Evolutionary conservation across 805 yeast species (phyloP), one percentile per base, ranked within the genome.

Genomic region (Saccharomyces jurei): DNA sequence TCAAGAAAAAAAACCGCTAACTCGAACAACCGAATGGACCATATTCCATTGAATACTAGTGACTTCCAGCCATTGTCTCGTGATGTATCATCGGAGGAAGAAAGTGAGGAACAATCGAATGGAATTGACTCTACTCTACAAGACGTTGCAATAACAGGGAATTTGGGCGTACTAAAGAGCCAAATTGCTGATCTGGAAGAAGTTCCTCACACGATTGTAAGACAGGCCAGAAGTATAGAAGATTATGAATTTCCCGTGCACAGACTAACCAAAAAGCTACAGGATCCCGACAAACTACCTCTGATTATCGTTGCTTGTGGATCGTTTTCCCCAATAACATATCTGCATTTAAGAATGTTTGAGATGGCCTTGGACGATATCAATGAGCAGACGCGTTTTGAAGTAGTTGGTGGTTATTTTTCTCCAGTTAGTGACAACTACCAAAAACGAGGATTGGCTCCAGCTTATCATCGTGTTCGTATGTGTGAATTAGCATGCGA

Each of bases 401-500:
- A 94, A 73, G 96, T 94, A 32, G 81, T 94, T 62, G 99, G 97
- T 29, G 99, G 99, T 1, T 94, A 84, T 74, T 94, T 88, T 72
- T 87, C 96, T 25, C 99, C 99, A 0, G 98, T 92, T 10, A 80
- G 87, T 51, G 97, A 92, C 66, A 89, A 90, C 69, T 94, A 94
- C 74, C 83, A 84, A 66, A 94, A 94, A 71, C 89, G 89, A 46
- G 99, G 99, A 0, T 76, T 94, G 52, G 98, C 99, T 0, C 83
- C 88, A 0, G 78, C 97, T 0, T 78, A 78, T 58, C 97, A 94
- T 70, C 81, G 99, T 54, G 99, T 94, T 10, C 78, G 98, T 52
- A 94, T 94, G 99, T 90, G 99, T 72, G 99, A 94, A 70, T 77
- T 94, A 66, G 98, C 97, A 0, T 91, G 99, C 71, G 99, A 94